Evolutionary conservation across 495 filamentous ascomycete species (phyloP).

Genomic region (Aspergillus bertholletiae): DNA sequence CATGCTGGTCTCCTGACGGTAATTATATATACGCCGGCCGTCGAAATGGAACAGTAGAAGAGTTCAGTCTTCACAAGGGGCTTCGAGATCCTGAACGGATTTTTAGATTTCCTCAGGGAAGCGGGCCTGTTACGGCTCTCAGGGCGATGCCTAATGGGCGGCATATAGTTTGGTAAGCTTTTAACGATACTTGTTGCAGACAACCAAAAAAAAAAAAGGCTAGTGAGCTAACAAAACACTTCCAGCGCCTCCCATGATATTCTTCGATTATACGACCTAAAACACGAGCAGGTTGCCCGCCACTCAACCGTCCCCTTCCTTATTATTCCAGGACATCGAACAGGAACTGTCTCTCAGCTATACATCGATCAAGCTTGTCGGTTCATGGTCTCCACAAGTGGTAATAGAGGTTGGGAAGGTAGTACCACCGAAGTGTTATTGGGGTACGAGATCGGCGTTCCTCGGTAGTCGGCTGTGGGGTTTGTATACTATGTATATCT

Average conservation of each 20-base stretch:
- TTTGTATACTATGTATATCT: slow-evolving; percentile 2
- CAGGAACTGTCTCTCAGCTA: slow-evolving; percentile 80
- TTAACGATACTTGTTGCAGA: background rate
- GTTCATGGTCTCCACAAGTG: slow-evolving; percentile 87
- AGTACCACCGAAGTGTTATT: slow-evolving; percentile 83
- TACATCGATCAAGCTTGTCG: slow-evolving; percentile 84
- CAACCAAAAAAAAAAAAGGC: background rate
- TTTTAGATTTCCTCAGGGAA: slow-evolving; percentile 86
- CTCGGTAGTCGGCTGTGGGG: slow-evolving; percentile 19
- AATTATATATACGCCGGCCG: slow-evolving; percentile 94
- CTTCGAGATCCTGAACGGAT: slow-evolving; percentile 69
- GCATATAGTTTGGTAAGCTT: slow-evolving; percentile 78
- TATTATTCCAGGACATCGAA: slow-evolving; percentile 90
- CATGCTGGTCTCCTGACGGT: slow-evolving; percentile 95
- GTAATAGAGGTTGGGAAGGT: slow-evolving; percentile 96
- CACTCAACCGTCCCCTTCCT: slow-evolving; percentile 87
- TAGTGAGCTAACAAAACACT: slow-evolving; percentile 5
- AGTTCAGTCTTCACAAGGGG: slow-evolving; percentile 86
- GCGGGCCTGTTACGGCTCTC: slow-evolving; percentile 82
- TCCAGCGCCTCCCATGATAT: slow-evolving; percentile 87
- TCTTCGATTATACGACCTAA: slow-evolving; percentile 84
- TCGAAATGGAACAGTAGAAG: slow-evolving; percentile 91
- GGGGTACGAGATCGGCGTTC: slow-evolving; percentile 83
- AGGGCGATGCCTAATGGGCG: slow-evolving; percentile 89
- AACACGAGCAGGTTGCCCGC: slow-evolving; percentile 58